These are phyloP conservation scores for Asterophora parasitica DNA, from an alignment of 768 basidiomycete species.

Conservation along the genomic window DNA sequence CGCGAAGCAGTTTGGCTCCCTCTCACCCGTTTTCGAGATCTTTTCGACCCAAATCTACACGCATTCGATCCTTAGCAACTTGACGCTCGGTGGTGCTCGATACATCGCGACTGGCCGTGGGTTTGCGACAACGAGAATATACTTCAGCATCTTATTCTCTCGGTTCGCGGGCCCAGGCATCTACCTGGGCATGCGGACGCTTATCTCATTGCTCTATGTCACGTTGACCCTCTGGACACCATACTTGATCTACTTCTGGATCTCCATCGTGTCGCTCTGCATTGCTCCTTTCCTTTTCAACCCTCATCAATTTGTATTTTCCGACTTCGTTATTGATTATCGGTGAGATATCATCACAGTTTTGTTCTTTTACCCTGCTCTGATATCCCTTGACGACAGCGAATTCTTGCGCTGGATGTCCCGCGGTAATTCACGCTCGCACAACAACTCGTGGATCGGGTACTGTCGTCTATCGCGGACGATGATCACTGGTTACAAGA, in stretches of 20 bases:
- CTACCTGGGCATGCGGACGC: constrained; percentile 91
- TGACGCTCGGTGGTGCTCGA: constrained; percentile 96
- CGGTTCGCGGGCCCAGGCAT: constrained; percentile 98
- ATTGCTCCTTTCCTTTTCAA: constrained; percentile 98
- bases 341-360: constrained; percentile 38
- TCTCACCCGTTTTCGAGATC: constrained; percentile 95
- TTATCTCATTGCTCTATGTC: constrained; percentile 91
- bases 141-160: constrained; percentile 93
- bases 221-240: constrained; percentile 90
- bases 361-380: neutral
- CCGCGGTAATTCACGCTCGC: constrained; percentile 94
- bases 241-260: constrained; percentile 96
- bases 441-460: constrained; percentile 98
- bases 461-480: constrained; percentile 98
- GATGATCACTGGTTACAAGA: constrained; percentile 99
- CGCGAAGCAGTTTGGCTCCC: constrained; percentile 88
- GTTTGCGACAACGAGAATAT: constrained; percentile 93
- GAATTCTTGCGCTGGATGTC: constrained; percentile 99
- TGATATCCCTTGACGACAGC: constrained; percentile 36
- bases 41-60: constrained; percentile 98
- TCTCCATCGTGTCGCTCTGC: constrained; percentile 88
- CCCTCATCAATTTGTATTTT: constrained; percentile 97
- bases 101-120: constrained; percentile 99
- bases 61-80: constrained; percentile 93
- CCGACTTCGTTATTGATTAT: constrained; percentile 96